phyloP scores from a whole-genome alignment of 257 asterid genomes.

The Paraleonurus japonicus region DNA sequence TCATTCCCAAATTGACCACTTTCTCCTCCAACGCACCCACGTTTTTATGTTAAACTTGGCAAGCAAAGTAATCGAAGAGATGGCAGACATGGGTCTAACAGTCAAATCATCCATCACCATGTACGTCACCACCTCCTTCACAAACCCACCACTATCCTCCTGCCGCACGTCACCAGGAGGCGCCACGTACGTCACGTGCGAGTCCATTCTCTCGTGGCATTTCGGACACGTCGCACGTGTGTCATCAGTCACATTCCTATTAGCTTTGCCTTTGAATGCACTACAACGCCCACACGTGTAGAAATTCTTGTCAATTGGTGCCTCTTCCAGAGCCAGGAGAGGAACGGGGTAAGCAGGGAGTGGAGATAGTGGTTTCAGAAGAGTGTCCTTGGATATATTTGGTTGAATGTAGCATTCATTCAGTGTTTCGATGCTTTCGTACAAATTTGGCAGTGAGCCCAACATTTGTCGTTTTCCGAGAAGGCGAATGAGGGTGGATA shows the following conservation, averaged over 20 bases:
- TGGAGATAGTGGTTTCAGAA: background rate
- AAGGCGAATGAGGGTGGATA: conserved; percentile 21
- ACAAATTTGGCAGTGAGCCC: conserved; percentile 27
- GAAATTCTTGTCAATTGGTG: background rate
- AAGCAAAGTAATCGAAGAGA: conserved; percentile 27
- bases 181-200: background rate
- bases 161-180: background rate
- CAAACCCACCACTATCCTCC: conserved; percentile 29
- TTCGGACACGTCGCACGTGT: background rate
- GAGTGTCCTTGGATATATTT: conserved; percentile 14
- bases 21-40: conserved; percentile 31
- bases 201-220: background rate
- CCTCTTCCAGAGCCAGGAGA: background rate
- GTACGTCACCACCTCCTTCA: conserved; percentile 34
- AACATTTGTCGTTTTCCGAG: conserved; percentile 15
- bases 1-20: conserved; percentile 13
- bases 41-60: conserved; percentile 27
- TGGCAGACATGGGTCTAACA: conserved; percentile 29
- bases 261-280: too few species aligned
- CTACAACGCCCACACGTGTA: background rate
- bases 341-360: background rate
- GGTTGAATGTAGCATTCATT: conserved; percentile 25
- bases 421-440: conserved; percentile 31
- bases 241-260: background rate
- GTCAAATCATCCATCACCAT: conserved; percentile 38